Percentiles rank a stretch among this genome's conserved stretches.
Conservation (phyloP, 148 eudicot species). For the Fallopia convolvulus region DNA sequence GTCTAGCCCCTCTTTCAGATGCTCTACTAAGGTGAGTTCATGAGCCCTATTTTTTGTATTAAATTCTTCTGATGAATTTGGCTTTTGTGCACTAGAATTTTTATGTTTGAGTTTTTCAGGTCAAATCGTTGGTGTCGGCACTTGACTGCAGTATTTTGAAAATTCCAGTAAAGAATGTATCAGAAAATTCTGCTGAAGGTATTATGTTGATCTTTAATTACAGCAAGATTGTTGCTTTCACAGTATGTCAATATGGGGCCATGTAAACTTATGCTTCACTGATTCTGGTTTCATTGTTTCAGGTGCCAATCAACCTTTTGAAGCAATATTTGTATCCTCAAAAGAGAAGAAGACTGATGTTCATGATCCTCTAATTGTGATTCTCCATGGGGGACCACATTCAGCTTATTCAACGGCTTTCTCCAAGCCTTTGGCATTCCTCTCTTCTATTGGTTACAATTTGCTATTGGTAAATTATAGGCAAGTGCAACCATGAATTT, state of each 20-base stretch:
- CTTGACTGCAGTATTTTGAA: conserved; percentile 58
- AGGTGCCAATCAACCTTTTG: conserved; percentile 82
- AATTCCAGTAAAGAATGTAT: conserved; percentile 53
- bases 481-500: conserved; percentile 23
- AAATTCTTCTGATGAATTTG: neutral
- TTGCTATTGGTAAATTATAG: conserved; percentile 84
- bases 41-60: neutral
- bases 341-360: conserved; percentile 38
- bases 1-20: conserved; percentile 51
- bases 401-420: conserved; percentile 46
- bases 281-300: neutral
- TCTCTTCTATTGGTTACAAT: conserved; percentile 74
- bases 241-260: neutral
- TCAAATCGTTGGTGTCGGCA: conserved; percentile 45
- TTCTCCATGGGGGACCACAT: conserved; percentile 96
- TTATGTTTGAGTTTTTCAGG: conserved; percentile 31
- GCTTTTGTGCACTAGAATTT: neutral
- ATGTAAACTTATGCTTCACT: neutral
- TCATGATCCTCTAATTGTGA: conserved; percentile 60
- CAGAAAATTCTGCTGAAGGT: conserved; percentile 57
- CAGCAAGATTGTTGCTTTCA: neutral
- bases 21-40: conserved; percentile 52
- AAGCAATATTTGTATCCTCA: conserved; percentile 76
- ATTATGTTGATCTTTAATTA: conserved; percentile 9
- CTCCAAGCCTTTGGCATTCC: conserved; percentile 69